Base-by-base conservation (phyloP, 2,329 filamentous ascomycete species). In the Neofusicoccum sp. region DNA sequence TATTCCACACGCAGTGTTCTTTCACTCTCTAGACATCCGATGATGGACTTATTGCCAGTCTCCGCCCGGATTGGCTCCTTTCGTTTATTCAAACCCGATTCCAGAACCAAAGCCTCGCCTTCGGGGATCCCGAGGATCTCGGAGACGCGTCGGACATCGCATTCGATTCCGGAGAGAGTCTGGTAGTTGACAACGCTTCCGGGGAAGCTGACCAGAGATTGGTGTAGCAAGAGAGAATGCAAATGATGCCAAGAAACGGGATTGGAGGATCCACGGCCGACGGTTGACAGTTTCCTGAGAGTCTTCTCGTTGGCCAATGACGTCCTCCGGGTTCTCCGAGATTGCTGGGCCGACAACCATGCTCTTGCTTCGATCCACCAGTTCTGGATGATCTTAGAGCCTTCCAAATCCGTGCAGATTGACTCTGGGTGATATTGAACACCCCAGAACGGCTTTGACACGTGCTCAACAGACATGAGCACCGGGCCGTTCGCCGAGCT, bases 351-450 rank as follows among this genome's bases (percentile, higher is more conserved):
- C 56, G 77, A 70, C 54, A 88, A 90, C 86, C 89, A 93, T 45
- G 76, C 73, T 61, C 82, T 77, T 1, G 88, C 87, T 71, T 86
- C 81, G 4, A 75, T 72, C 83, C 93, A 95, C 92, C 93, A 97
- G 70, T 91, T 92, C 56, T 76, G 76, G 39, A 96, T 81, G 31
- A 96, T 81, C 12, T 79, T 78, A 22, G 83, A 84, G 1, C 90
- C 88, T 64, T 84, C 83, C 3, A 81, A 77, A 43, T 91, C 90
- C 3, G 93, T 96, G 74, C 92, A 96, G 12, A 92, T 85, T 0
- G 92, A 96, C 75, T 97, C 93, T 0, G 93, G 93, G 71, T 97
- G 93, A 70, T 95, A 97, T 72, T 97, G 93, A 16, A 97, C 82
- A 0, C 90, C 93, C 88, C 90, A 96, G 66, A 94, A 90, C 0